These are phyloP conservation scores for Beauveria sp. DNA, from an alignment of 2,329 filamentous ascomycete species.

Conservation along the genomic window DNA sequence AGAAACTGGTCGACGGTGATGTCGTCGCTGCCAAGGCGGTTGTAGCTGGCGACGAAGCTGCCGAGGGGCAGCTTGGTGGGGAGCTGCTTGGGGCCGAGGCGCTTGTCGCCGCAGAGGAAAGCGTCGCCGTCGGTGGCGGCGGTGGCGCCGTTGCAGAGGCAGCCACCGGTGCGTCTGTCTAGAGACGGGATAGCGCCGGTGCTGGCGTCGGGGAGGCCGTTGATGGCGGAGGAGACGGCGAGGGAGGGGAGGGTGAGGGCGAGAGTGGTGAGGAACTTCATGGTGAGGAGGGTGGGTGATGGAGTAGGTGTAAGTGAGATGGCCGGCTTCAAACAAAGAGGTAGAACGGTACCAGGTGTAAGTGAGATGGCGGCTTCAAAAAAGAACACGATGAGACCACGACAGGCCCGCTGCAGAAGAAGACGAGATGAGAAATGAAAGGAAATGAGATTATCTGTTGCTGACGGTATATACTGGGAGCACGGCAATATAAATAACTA, in stretches of 20 bases:
- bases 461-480: too few species aligned
- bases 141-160: slow-evolving; percentile 18
- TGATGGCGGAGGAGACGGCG: background rate
- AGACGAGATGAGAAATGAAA: too few species aligned
- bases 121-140: slow-evolving; percentile 7
- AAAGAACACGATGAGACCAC: too few species aligned
- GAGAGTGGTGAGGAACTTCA: slow-evolving; percentile 21
- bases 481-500: too few species aligned
- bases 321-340: background rate
- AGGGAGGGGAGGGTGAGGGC: slow-evolving; percentile 12
- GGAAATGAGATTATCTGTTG: too few species aligned
- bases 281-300: slow-evolving; percentile 2
- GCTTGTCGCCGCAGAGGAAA: slow-evolving; percentile 29
- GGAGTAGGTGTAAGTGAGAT: background rate
- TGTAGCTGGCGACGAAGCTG: slow-evolving; percentile 24
- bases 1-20: slow-evolving; percentile 28
- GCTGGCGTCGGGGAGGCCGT: background rate
- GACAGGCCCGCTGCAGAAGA: too few species aligned
- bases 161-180: background rate
- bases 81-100: slow-evolving; percentile 28
- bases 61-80: slow-evolving; percentile 28
- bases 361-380: too few species aligned
- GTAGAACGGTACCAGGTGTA: too few species aligned
- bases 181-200: background rate
- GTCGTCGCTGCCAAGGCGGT: slow-evolving; percentile 28